Evolutionary conservation across 2,329 filamentous ascomycete genomes (phyloP).

Genomic region (Cordyceps pruinosa): DNA sequence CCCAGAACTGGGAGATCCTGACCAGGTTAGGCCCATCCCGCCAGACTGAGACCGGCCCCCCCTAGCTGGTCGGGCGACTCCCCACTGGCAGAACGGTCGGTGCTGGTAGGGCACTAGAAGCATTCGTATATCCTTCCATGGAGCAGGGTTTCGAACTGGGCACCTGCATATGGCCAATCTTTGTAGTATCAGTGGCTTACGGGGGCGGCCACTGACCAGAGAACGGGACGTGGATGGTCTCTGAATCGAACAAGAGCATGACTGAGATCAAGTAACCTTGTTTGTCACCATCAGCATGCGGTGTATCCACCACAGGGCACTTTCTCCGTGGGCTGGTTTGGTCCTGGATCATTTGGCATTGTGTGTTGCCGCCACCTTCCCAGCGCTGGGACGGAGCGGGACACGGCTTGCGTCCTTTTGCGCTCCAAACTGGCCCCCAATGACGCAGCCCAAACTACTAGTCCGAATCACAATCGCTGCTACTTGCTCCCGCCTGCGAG

Average conservation of each 20-base stretch:
- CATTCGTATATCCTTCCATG: constrained; percentile 4
- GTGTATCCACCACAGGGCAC: neutral
- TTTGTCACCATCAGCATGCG: neutral
- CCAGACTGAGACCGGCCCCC: neutral
- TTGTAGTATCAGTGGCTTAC: neutral
- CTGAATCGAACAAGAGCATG: neutral
- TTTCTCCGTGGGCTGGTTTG: neutral
- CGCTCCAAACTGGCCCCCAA: neutral
- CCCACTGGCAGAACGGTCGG: constrained; percentile 3
- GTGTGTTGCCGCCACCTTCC: neutral
- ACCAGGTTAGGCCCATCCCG: neutral
- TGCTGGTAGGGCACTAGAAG: constrained; percentile 4
- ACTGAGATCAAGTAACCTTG: neutral
- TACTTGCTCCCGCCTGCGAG: neutral
- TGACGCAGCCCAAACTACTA: neutral
- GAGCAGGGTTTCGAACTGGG: neutral
- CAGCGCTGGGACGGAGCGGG: neutral
- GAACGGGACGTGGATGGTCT: neutral
- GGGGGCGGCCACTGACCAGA: neutral
- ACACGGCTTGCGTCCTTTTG: neutral
- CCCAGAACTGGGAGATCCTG: neutral
- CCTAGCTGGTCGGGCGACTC: constrained; percentile 7
- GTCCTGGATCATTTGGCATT: neutral
- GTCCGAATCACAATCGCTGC: neutral
- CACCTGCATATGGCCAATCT: constrained; percentile 5